A percentile compares a stretch with the other conserved stretches of the same genome.
phyloP scores from a whole-genome alignment of 1,284 basidiomycete species.

The Ganoderma leucocontextum region DNA sequence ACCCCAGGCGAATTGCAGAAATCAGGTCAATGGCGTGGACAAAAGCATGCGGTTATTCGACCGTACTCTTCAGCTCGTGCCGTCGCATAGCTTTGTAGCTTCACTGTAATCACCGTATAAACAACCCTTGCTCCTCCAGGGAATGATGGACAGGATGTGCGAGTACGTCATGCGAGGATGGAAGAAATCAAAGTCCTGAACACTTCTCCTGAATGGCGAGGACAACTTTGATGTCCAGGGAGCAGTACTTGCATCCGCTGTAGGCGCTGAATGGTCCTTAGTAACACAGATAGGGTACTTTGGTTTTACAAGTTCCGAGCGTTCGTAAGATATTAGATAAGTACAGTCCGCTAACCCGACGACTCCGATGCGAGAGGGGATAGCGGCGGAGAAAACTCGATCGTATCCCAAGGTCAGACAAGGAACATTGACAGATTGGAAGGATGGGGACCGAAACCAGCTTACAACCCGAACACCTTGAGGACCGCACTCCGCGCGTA shows the following conservation, averaged over 20 bases:
- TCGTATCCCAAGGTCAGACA: background rate
- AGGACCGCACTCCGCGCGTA: conserved; percentile 82
- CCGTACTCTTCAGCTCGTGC: too few species aligned
- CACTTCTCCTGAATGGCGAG: background rate
- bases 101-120: background rate
- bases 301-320: conserved; percentile 26
- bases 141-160: background rate
- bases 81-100: too few species aligned
- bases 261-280: background rate
- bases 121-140: background rate
- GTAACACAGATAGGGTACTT: conserved; percentile 8
- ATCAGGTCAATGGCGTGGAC: background rate
- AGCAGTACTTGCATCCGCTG: background rate
- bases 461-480: conserved; percentile 65
- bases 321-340: conserved; percentile 15
- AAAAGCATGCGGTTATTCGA: background rate
- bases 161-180: too few species aligned
- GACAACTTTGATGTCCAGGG: background rate
- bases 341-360: conserved; percentile 10
- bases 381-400: background rate
- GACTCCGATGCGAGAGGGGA: conserved; percentile 2
- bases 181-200: background rate
- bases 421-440: background rate
- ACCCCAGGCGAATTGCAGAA: background rate
- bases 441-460: background rate